A percentile compares a stretch with the other conserved stretches of the same genome.
Conservation (phyloP, 192 early-diverging fungal species). For the Podila verticillata region DNA sequence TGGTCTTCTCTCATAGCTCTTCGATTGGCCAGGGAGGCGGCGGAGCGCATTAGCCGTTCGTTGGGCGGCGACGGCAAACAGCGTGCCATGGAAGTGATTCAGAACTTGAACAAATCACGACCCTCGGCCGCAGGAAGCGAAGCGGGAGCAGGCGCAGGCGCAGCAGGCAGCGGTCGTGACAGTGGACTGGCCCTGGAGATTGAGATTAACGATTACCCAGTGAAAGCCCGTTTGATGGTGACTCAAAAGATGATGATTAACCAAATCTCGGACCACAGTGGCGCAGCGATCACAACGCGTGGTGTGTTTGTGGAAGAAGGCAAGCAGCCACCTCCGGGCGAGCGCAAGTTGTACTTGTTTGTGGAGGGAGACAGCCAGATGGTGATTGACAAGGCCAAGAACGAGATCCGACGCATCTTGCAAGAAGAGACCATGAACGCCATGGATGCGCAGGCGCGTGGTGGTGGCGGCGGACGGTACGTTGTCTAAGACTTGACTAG, state of each 20-base stretch:
- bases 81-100: conserved; percentile 44
- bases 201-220: conserved; percentile 97
- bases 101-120: conserved; percentile 36
- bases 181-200: conserved; percentile 82
- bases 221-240: conserved; percentile 94
- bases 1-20: conserved; percentile 6
- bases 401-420: conserved; percentile 92
- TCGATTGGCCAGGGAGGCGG: conserved; percentile 48
- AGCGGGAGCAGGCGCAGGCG: conserved; percentile 24
- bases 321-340: conserved; percentile 76
- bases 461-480: conserved; percentile 25
- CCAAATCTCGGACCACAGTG: conserved; percentile 91
- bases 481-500: neutral
- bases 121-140: conserved; percentile 67
- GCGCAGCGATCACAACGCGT: conserved; percentile 95
- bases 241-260: conserved; percentile 91
- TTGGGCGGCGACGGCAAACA: conserved; percentile 39
- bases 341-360: conserved; percentile 94
- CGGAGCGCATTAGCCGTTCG: conserved; percentile 17
- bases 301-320: conserved; percentile 91
- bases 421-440: conserved; percentile 84
- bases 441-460: conserved; percentile 73
- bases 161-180: conserved; percentile 43
- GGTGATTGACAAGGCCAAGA: conserved; percentile 90
- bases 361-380: conserved; percentile 94